phyloP scores from a whole-genome alignment of 2,329 filamentous ascomycete genomes.

The Nemania abortiva region DNA sequence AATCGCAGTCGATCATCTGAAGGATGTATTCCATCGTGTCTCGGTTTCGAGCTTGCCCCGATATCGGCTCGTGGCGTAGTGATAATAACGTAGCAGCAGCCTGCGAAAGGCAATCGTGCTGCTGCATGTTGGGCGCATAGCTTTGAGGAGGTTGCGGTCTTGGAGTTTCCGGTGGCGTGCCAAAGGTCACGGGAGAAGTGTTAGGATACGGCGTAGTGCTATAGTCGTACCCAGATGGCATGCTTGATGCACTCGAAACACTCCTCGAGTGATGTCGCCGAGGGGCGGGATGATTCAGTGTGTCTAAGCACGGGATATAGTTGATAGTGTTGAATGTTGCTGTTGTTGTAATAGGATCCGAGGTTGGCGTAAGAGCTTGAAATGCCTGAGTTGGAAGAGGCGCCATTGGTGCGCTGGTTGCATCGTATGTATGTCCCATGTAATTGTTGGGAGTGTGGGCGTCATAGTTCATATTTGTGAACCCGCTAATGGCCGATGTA shows the following conservation, averaged over 20 bases:
- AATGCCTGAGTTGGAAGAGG: slow-evolving; percentile 28
- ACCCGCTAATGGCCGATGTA: slow-evolving; percentile 34
- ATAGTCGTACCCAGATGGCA: slow-evolving; percentile 40
- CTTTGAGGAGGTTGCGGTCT: slow-evolving; percentile 26
- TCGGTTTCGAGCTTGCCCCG: slow-evolving; percentile 23
- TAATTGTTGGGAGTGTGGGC: slow-evolving; percentile 31
- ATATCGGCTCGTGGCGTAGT: slow-evolving; percentile 32
- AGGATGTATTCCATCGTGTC: slow-evolving; percentile 40
- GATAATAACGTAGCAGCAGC: slow-evolving; percentile 38
- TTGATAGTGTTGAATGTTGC: slow-evolving; percentile 34
- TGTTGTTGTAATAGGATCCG: slow-evolving; percentile 34
- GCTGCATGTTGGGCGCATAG: slow-evolving; percentile 33
- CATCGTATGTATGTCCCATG: slow-evolving; percentile 32
- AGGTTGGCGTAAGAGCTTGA: slow-evolving; percentile 34
- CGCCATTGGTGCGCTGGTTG: slow-evolving; percentile 22
- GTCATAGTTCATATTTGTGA: slow-evolving; percentile 35
- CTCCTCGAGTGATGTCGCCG: slow-evolving; percentile 40
- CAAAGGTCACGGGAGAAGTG: slow-evolving; percentile 35
- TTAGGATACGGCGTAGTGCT: slow-evolving; percentile 31
- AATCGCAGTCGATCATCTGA: slow-evolving; percentile 42
- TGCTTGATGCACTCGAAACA: slow-evolving; percentile 42
- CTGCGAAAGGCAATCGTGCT: slow-evolving; percentile 43
- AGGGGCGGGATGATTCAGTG: slow-evolving; percentile 23
- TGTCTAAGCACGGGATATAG: slow-evolving; percentile 36
- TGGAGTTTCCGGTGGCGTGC: slow-evolving; percentile 43